Base-by-base conservation (phyloP, 2,329 filamentous ascomycete genomes). In the Microdochium bolleyi region DNA sequence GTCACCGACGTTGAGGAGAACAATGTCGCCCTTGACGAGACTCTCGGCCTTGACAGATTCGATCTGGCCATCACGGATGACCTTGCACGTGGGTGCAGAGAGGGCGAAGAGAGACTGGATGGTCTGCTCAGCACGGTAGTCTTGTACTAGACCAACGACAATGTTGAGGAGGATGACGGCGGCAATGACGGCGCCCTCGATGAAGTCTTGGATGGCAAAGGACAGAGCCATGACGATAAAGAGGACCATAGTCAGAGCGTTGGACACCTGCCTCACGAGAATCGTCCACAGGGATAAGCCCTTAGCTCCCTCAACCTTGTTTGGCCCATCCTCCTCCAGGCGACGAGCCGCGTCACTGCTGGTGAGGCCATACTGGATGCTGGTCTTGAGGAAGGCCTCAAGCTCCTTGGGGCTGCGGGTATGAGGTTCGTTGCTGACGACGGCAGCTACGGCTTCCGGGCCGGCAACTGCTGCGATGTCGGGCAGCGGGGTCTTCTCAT, bases 191-290 rank as follows among this genome's bases (percentile, higher is more conserved):
- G 76, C 77, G 57, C 76, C 82, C 71, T 85, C 82, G 64, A 84
- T 76, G 62, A 77, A 84, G 65, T 85, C 84, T 60, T 75, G 63
- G 59, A 86, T 87, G 65, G 77, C 80, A 70, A 85, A 87, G 49
- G 80, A 83, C 54, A 83, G 72, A 54, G 82, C 83, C 82, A 88
- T 89, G 62, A 88, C 87, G 62, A 88, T 82, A 59, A 90, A 75
- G 60, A 91, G 82, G 57, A 88, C 84, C 65, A 87, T 76, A 58
- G 86, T 89, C 70, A 89, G 74, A 72, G 85, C 87, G 73, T 89
- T 89, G 59, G 85, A 87, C 61, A 89, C 79, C 73, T 89, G 86
- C 65, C 85, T 86, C 71, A 89, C 70, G 72, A 89, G 78, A 73
- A 89, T 87, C 72, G 86, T 81, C 82, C 84, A 88, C 70, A 85